These are phyloP conservation scores for Stagonosporopsis tanaceti DNA, from an alignment of 2,329 filamentous ascomycete species.

Conservation along the genomic window DNA sequence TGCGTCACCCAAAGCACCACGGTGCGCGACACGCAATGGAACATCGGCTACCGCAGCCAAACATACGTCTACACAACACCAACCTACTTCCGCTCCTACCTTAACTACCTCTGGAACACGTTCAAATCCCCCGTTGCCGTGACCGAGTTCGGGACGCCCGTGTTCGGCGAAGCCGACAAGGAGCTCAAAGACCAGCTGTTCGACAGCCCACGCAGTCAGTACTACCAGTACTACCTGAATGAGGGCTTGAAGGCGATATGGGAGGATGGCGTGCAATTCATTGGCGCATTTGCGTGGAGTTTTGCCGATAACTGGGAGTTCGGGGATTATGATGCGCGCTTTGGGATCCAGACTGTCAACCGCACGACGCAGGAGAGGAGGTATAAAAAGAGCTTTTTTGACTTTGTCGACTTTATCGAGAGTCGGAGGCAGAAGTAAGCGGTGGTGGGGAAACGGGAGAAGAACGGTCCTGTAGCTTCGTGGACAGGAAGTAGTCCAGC, in stretches of 20 bases:
- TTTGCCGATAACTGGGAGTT: slow-evolving; percentile 65
- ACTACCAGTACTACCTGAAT: slow-evolving; percentile 63
- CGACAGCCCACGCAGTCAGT: slow-evolving; percentile 62
- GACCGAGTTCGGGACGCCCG: slow-evolving; percentile 66
- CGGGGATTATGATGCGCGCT: slow-evolving; percentile 58
- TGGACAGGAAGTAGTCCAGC: too few relatives aligned
- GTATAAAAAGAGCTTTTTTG: slow-evolving; percentile 68
- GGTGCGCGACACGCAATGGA: slow-evolving; percentile 62
- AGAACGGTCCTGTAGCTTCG: too few relatives aligned
- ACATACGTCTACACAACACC: slow-evolving; percentile 68
- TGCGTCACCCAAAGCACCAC: slow-evolving; percentile 60
- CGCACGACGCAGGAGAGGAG: slow-evolving; percentile 59
- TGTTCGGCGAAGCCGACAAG: slow-evolving; percentile 58
- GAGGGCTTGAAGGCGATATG: slow-evolving; percentile 65
- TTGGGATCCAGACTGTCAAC: slow-evolving; percentile 66
- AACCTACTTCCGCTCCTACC: slow-evolving; percentile 63
- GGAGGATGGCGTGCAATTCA: slow-evolving; percentile 64
- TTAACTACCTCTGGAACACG: slow-evolving; percentile 67
- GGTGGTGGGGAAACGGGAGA: not conserved
- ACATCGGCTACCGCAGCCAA: slow-evolving; percentile 65
- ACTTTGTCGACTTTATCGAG: slow-evolving; percentile 62
- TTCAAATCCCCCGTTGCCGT: slow-evolving; percentile 60
- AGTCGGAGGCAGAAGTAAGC: slow-evolving; percentile 20
- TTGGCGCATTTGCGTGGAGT: slow-evolving; percentile 64
- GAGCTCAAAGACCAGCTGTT: slow-evolving; percentile 60